Evolutionary conservation across 768 basidiomycete species (phyloP), one percentile per base, ranked within the genome.

Genomic region (Panaeolus cyanescens): DNA sequence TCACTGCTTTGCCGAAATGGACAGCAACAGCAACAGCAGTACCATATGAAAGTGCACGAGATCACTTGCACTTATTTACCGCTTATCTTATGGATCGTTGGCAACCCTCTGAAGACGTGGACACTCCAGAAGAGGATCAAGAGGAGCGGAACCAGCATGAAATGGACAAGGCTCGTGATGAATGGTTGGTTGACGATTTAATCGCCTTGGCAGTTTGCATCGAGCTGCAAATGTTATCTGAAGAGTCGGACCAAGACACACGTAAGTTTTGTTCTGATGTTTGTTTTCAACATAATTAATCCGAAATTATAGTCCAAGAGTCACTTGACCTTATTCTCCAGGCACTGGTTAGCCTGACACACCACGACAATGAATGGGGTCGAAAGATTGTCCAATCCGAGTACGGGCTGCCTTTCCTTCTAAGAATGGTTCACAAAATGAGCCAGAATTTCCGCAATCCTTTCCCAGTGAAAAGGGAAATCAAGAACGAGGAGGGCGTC

Each of bases 321-420:
- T 89, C 87, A 61, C 69, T 87, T 33, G 85, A 89, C 50, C 77
- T 82, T 1, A 74, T 80, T 2, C 77, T 93, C 4, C 85, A 90
- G 1, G 83, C 91, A 12, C 82, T 92, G 34, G 86, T 93, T 59
- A 89, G 85, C 55, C 74, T 92, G 7, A 91, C 90, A 0, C 90
- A 92, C 65, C 80, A 81, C 22, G 82, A 87, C 65, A 70, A 74
- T 22, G 64, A 65, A 10, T 93, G 91, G 90, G 83, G 83, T 34
- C 63, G 68, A 31, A 79, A 78, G 39, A 73, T 90, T n/a, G 66
- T 85, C 2, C 72, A 79, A 12, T 76, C 82, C n/a, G 73, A 79
- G 2, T 72, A 71, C 54, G 77, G 82, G 6, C 69, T 90, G 28
- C 72, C 79, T 1, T 80, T 82, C 19, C 65, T 86, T 17, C 61